phyloP scores from a whole-genome alignment of 2,329 filamentous ascomycete species.

The Coniochaeta hoffmannii region DNA sequence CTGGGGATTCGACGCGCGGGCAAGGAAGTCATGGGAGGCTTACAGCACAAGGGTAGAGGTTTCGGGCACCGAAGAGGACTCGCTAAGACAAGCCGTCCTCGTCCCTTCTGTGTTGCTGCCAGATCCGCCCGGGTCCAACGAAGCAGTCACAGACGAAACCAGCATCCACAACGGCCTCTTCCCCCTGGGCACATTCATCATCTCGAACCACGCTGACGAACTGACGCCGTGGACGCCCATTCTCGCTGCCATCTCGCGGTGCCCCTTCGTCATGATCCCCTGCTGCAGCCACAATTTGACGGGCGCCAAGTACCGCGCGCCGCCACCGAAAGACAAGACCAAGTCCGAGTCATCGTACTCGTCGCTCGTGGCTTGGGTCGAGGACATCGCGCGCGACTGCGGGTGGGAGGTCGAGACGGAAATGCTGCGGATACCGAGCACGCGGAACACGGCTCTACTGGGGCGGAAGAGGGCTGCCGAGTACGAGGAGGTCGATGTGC shows the following conservation, averaged over 20 bases:
- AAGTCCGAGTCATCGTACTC: constrained; percentile 67
- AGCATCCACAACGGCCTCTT: constrained; percentile 58
- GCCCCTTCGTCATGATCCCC: constrained; percentile 86
- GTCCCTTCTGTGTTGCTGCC: constrained; percentile 34
- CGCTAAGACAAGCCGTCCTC: constrained; percentile 40
- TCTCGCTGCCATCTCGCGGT: constrained; percentile 65
- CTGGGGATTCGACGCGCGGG: constrained; percentile 88
- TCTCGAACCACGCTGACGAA: constrained; percentile 96
- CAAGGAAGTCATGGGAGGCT: constrained; percentile 73
- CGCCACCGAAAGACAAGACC: constrained; percentile 40
- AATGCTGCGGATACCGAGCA: constrained; percentile 85
- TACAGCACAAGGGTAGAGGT: constrained; percentile 42
- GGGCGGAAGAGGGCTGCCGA: constrained; percentile 44
- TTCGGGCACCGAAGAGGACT: constrained; percentile 12
- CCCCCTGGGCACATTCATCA: constrained; percentile 71
- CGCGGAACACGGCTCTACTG: constrained; percentile 75
- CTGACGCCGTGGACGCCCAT: constrained; percentile 94
- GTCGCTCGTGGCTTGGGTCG: constrained; percentile 73
- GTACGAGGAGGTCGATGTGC: constrained; percentile 28
- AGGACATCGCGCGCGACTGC: constrained; percentile 60
- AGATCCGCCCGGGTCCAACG: not conserved
- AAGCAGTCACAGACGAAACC: constrained; percentile 8
- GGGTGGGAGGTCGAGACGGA: constrained; percentile 76
- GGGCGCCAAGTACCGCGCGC: constrained; percentile 66
- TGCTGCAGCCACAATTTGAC: constrained; percentile 88